A percentile compares a stretch with the other conserved stretches of the same genome.
These are phyloP conservation scores for Candida neerlandica DNA, from an alignment of 1,139 yeast species.

Conservation along the genomic window DNA sequence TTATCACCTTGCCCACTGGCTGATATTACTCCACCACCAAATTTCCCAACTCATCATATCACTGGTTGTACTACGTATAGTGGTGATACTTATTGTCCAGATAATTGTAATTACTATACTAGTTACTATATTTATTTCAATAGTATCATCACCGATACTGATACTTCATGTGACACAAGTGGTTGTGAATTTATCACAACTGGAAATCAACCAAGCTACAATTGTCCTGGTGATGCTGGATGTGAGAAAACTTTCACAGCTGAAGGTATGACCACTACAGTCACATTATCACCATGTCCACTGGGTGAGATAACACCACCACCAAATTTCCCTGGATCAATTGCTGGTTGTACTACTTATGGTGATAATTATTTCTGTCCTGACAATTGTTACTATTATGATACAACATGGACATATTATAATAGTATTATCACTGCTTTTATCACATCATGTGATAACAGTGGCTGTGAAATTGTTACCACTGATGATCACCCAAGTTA, in stretches of 20 bases:
- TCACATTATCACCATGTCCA: neutral
- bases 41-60: too few species aligned
- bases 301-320: neutral
- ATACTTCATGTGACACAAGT: too few species aligned
- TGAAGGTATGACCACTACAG: neutral
- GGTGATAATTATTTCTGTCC: neutral
- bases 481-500: neutral
- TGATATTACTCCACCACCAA: too few species aligned
- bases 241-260: neutral
- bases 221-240: too few species aligned
- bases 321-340: neutral
- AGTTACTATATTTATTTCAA: too few species aligned
- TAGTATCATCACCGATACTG: too few species aligned
- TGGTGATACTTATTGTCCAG: too few species aligned
- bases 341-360: neutral
- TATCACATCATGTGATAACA: neutral
- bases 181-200: too few species aligned
- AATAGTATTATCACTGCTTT: neutral
- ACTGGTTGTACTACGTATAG: too few species aligned
- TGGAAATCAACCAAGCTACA: too few species aligned
- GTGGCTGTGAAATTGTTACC: constrained; percentile 1
- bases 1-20: too few species aligned
- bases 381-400: neutral
- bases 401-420: neutral
- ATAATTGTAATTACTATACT: too few species aligned